Conservation (phyloP, 257 asterid species). For the Penstemon newberryi region DNA sequence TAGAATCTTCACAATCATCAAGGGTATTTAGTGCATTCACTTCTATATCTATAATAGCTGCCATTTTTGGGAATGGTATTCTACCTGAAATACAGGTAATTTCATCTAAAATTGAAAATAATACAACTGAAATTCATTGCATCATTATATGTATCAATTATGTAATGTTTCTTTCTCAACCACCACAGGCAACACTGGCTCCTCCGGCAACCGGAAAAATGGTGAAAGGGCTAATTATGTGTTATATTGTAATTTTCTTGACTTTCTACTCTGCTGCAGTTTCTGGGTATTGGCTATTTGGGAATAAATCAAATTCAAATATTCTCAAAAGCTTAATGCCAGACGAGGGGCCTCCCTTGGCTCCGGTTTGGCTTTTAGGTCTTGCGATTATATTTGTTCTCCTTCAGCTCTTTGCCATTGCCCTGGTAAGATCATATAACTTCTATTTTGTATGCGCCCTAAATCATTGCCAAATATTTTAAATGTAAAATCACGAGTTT, state of each 20-base stretch:
- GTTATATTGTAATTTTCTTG: conserved; percentile 77
- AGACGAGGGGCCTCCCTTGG: conserved; percentile 72
- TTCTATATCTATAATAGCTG: conserved; percentile 91
- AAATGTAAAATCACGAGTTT: too few relatives aligned
- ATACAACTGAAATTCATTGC: not conserved
- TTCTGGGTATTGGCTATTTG: conserved; percentile 92
- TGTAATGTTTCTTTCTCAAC: conserved; percentile 2
- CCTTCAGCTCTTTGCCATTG: conserved; percentile 83
- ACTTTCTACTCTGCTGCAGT: conserved; percentile 90
- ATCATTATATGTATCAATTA: not conserved
- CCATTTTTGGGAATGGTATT: conserved; percentile 92
- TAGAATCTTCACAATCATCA: conserved; percentile 59
- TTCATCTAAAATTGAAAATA: not conserved
- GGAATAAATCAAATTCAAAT: conserved; percentile 76
- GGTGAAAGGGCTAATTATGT: conserved; percentile 87
- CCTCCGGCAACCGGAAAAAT: conserved; percentile 96
- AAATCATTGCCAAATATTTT: too few relatives aligned
- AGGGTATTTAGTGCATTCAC: conserved; percentile 75
- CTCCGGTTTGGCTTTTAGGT: conserved; percentile 72
- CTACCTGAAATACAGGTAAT: conserved; percentile 91
- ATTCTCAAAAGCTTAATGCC: conserved; percentile 76
- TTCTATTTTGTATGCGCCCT: too few relatives aligned
- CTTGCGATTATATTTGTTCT: conserved; percentile 61
- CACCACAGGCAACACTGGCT: conserved; percentile 86
- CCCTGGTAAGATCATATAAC: conserved; percentile 53